Evolutionary conservation across 345 rosid genomes (phyloP).

Genomic region (Eucalyptus curtisii): DNA sequence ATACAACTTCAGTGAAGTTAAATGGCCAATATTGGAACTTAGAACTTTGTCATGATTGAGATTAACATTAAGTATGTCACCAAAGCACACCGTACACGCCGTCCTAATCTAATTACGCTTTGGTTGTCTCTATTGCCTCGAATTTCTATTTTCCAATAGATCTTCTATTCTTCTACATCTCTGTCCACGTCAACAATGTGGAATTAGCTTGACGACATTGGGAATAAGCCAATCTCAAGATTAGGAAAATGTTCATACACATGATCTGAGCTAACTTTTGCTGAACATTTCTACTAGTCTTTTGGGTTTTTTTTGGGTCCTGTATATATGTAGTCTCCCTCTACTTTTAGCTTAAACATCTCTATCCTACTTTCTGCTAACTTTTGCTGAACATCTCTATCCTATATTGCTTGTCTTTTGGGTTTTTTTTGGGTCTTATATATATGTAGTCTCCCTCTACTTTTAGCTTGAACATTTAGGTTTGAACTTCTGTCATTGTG

Average conservation of each 20-base stretch:
- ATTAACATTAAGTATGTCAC: not conserved
- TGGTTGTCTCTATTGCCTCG: not conserved
- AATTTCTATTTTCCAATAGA: not conserved
- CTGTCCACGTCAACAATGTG: not conserved
- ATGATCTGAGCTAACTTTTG: not conserved
- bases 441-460: not conserved
- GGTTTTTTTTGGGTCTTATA: not conserved
- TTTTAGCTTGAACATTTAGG: not conserved
- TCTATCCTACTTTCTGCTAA: too few species aligned
- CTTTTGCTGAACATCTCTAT: not conserved
- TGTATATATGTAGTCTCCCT: not conserved
- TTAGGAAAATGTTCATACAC: not conserved
- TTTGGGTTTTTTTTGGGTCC: not conserved
- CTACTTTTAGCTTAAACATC: not conserved
- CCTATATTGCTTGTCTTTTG: not conserved
- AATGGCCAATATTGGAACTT: not conserved
- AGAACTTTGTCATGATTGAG: not conserved
- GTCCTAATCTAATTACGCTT: not conserved
- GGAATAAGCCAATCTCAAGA: not conserved
- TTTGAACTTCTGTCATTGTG: not conserved
- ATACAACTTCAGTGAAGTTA: not conserved
- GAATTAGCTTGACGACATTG: not conserved
- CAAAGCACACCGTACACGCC: not conserved
- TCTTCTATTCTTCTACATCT: not conserved
- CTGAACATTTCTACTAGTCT: not conserved